These are phyloP conservation scores for Fagus sylvatica DNA, from an alignment of 306 rosid species.

Conservation along the genomic window DNA sequence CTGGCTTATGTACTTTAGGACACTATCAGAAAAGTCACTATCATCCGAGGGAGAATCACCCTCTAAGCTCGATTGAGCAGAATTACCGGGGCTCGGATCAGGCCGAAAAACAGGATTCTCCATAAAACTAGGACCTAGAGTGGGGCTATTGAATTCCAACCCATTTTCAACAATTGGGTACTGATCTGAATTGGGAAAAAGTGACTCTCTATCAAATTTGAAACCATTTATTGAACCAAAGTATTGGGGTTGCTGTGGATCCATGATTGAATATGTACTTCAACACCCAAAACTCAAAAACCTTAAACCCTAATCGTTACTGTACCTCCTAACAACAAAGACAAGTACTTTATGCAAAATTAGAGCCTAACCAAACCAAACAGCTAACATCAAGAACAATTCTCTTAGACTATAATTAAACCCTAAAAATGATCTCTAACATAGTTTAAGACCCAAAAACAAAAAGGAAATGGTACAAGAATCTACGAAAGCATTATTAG, in stretches of 20 bases:
- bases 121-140: slow-evolving; percentile 22
- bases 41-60: slow-evolving; percentile 43
- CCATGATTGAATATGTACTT: slow-evolving; percentile 27
- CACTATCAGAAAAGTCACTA: slow-evolving; percentile 36
- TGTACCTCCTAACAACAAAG: too few relatives aligned
- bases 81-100: slow-evolving; percentile 21
- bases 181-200: slow-evolving; percentile 21
- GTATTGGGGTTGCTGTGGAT: slow-evolving; percentile 20
- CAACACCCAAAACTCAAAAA: neutral
- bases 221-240: slow-evolving; percentile 22
- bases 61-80: slow-evolving; percentile 8
- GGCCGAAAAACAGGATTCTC: slow-evolving; percentile 19
- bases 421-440: neutral
- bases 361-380: neutral
- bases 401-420: neutral
- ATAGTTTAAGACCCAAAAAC: neutral
- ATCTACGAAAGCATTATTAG: neutral
- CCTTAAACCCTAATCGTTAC: neutral
- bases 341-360: too few relatives aligned
- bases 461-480: neutral
- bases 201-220: slow-evolving; percentile 6
- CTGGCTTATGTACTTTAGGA: slow-evolving; percentile 52
- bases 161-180: slow-evolving; percentile 16
- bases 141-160: slow-evolving; percentile 1
- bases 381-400: neutral